phyloP scores from a whole-genome alignment of 1,284 basidiomycete species.

The Dichomitus squalens region DNA sequence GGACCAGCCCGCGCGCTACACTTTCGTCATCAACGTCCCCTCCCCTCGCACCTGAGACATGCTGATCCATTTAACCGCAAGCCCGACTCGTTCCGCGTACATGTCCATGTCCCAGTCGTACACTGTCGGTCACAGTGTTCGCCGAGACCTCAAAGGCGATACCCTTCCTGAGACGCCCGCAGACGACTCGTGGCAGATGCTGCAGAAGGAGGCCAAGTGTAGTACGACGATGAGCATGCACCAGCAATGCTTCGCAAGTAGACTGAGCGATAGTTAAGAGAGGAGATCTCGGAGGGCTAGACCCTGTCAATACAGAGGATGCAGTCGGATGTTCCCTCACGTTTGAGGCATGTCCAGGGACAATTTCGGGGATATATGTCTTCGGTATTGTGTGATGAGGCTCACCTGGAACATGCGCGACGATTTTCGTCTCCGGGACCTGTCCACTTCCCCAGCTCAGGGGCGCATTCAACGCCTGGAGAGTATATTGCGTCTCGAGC shows the following conservation, averaged over 20 bases:
- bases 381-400: no score
- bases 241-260: no score
- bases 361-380: background rate
- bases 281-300: no score
- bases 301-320: no score
- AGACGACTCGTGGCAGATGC: constrained; percentile 16
- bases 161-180: constrained; percentile 2
- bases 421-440: constrained; percentile 59
- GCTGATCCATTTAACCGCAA: background rate
- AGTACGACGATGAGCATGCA: no score
- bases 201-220: constrained; percentile 21
- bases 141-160: background rate
- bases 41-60: background rate
- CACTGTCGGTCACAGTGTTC: constrained; percentile 9
- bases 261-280: no score
- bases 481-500: constrained; percentile 32
- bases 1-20: constrained; percentile 2
- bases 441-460: constrained; percentile 37
- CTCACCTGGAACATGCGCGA: constrained; percentile 66
- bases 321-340: no score
- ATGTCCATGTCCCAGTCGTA: constrained; percentile 2
- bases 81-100: background rate
- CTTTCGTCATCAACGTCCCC: constrained; percentile 10
- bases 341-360: no score
- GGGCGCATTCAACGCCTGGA: constrained; percentile 29